phyloP scores from a whole-genome alignment of 2,329 filamentous ascomycete genomes.

The Dryadomyces sulphureus region DNA sequence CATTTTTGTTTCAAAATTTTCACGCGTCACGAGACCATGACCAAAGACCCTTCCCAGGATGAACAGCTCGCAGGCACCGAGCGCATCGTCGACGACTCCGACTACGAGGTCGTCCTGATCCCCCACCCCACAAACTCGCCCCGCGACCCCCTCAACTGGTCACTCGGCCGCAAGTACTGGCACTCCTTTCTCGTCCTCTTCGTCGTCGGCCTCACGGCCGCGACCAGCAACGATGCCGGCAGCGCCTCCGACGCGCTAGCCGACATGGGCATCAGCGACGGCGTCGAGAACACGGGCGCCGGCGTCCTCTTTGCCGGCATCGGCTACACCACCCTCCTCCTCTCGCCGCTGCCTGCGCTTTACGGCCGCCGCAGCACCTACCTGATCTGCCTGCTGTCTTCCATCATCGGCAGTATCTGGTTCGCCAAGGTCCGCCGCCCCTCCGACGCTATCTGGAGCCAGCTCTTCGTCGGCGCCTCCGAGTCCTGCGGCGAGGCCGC shows the following conservation, averaged over 20 bases:
- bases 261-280: constrained; percentile 12
- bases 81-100: background rate
- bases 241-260: background rate
- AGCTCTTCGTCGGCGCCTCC: constrained; percentile 4
- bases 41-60: background rate
- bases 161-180: constrained; percentile 15
- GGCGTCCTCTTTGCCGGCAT: constrained; percentile 19
- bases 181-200: constrained; percentile 20
- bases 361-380: constrained; percentile 33
- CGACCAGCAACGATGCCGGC: constrained; percentile 5
- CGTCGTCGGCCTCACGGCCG: constrained; percentile 12
- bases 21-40: background rate
- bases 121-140: background rate
- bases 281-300: constrained; percentile 14
- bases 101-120: background rate
- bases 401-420: constrained; percentile 1
- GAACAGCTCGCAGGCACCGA: constrained; percentile 2
- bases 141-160: constrained; percentile 16
- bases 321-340: constrained; percentile 19
- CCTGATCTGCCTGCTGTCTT: constrained; percentile 40
- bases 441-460: constrained; percentile 1
- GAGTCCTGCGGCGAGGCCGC: constrained; percentile 3
- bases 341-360: constrained; percentile 17
- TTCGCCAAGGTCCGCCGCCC: background rate
- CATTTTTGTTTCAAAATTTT: background rate